A percentile compares a stretch with the other conserved stretches of the same genome.
These are phyloP conservation scores for Irpex rosettiformis DNA, from an alignment of 1,284 basidiomycete species.

Conservation along the genomic window DNA sequence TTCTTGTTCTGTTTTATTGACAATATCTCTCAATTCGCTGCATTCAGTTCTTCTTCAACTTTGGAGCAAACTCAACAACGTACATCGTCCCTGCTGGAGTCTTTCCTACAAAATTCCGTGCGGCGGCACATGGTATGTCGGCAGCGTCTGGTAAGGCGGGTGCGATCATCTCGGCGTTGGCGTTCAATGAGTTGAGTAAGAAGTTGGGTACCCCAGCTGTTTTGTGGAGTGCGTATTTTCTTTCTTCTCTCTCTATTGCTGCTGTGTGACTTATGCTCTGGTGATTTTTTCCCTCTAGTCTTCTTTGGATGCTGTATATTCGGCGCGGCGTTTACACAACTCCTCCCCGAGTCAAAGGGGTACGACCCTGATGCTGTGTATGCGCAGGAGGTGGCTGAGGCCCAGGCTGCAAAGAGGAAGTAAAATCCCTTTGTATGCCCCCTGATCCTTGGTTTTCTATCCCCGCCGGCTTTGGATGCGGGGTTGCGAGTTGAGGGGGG, in stretches of 20 bases:
- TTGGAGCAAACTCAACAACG: slow-evolving; percentile 79
- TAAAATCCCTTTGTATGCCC: too few species aligned
- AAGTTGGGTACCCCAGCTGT: slow-evolving; percentile 61
- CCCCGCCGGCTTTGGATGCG: too few species aligned
- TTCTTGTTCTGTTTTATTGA: too few species aligned
- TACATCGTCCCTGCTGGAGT: slow-evolving; percentile 67
- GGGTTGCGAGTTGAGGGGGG: too few species aligned
- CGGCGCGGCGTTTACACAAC: slow-evolving; percentile 63
- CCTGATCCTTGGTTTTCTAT: too few species aligned
- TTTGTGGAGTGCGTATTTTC: slow-evolving; percentile 57
- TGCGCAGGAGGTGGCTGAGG: slow-evolving; percentile 40
- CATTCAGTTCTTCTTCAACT: slow-evolving; percentile 81
- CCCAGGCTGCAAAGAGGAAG: too few species aligned
- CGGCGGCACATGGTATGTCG: slow-evolving; percentile 78
- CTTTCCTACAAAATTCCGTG: slow-evolving; percentile 84
- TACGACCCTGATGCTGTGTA: slow-evolving; percentile 69
- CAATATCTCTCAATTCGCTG: too few species aligned
- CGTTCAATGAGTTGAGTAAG: slow-evolving; percentile 68
- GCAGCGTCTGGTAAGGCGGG: slow-evolving; percentile 79
- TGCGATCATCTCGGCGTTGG: slow-evolving; percentile 77
- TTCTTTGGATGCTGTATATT: slow-evolving; percentile 58
- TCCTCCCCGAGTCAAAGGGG: slow-evolving; percentile 77
- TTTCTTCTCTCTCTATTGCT: too few species aligned
- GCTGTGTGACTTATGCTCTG: slow-evolving; percentile 5
- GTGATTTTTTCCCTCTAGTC: slow-evolving; percentile 33